A percentile compares a stretch with the other conserved stretches of the same genome.
These are phyloP conservation scores for Endothia cerciana DNA, from an alignment of 2,329 filamentous ascomycete genomes.

Conservation along the genomic window DNA sequence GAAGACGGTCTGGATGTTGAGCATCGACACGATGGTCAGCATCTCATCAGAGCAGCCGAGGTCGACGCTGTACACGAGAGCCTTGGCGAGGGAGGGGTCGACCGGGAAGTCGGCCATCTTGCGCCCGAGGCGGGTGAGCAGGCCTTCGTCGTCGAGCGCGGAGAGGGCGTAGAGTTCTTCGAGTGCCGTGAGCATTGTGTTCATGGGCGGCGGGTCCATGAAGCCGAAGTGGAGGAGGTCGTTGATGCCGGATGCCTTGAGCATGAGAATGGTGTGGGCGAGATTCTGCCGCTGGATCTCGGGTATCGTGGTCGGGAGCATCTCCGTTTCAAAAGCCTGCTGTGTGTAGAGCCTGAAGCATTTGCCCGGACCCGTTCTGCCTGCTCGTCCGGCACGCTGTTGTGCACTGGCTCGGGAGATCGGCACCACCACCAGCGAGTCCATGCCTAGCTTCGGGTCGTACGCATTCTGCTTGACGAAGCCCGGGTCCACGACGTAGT, in stretches of 20 bases:
- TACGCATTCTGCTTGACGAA: conserved; percentile 99
- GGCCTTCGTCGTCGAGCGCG: conserved; percentile 91
- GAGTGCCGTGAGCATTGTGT: conserved; percentile 94
- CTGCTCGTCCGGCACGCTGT: conserved; percentile 89
- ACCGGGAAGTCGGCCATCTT: conserved; percentile 99
- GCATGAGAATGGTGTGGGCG: conserved; percentile 90
- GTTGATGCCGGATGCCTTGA: conserved; percentile 99
- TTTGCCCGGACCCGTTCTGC: conserved; percentile 92
- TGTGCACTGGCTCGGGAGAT: conserved; percentile 97
- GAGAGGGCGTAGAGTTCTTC: conserved; percentile 94
- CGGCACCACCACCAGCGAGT: conserved; percentile 91
- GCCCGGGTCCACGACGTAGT: conserved; percentile 94
- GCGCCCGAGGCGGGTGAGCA: conserved; percentile 86
- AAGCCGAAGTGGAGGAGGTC: conserved; percentile 97
- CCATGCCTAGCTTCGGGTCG: conserved; percentile 97
- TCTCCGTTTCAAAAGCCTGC: conserved; percentile 92
- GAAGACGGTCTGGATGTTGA: conserved; percentile 84
- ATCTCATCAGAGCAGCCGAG: conserved; percentile 92
- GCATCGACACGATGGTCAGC: conserved; percentile 92
- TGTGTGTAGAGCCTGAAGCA: conserved; percentile 96
- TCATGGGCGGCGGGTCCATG: conserved; percentile 97
- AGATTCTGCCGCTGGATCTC: conserved; percentile 96
- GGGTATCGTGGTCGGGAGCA: conserved; percentile 93
- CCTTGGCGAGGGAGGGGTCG: conserved; percentile 90
- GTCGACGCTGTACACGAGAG: conserved; percentile 85